These are phyloP conservation scores for Saccharomyces hybrid DNA, from an alignment of 1,139 yeast genomes.

Conservation along the genomic window DNA sequence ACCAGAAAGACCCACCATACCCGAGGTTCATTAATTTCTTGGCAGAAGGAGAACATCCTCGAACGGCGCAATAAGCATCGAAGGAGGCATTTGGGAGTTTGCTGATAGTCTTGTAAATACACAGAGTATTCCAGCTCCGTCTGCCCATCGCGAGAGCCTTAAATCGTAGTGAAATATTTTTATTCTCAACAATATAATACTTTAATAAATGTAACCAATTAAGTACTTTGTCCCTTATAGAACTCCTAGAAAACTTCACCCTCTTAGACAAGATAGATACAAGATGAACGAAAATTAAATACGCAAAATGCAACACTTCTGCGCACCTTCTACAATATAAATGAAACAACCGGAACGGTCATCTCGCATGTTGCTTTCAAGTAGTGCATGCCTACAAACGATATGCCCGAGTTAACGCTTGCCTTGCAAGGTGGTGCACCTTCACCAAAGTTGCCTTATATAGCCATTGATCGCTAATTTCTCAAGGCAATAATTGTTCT, in stretches of 20 bases:
- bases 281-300: neutral
- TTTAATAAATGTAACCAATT: too few relatives aligned
- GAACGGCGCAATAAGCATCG: neutral
- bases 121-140: neutral
- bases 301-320: neutral
- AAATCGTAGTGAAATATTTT: neutral
- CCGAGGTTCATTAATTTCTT: neutral
- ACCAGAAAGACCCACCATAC: neutral
- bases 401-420: neutral
- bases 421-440: neutral
- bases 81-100: neutral
- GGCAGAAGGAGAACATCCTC: neutral
- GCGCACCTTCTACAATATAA: neutral
- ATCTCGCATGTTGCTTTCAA: neutral
- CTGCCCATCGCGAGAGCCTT: neutral
- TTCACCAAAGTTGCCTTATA: neutral
- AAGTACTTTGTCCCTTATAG: neutral
- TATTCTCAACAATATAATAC: neutral
- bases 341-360: neutral
- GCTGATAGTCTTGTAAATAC: neutral
- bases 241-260: neutral
- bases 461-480: neutral
- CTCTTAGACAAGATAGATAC: neutral
- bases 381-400: neutral
- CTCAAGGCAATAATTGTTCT: neutral